phyloP scores from a whole-genome alignment of 768 basidiomycete species.

The Pholiota conissans region DNA sequence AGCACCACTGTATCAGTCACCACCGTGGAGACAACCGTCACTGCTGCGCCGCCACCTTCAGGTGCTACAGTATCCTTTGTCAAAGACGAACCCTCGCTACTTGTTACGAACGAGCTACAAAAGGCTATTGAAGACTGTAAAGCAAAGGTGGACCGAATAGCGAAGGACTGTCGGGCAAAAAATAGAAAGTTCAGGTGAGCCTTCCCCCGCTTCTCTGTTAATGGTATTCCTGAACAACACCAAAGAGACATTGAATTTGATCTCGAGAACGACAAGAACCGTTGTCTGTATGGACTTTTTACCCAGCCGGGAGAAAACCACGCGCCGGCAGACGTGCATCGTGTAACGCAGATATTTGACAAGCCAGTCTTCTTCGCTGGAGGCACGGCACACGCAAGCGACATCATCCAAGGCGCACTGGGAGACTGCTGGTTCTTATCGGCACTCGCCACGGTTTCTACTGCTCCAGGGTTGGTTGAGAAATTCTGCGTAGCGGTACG shows the following conservation, averaged over 20 bases:
- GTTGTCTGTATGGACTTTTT: constrained; percentile 39
- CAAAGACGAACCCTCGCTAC: constrained; percentile 16
- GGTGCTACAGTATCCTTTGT: constrained; percentile 15
- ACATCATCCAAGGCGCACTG: constrained; percentile 51
- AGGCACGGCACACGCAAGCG: constrained; percentile 36
- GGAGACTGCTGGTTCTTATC: constrained; percentile 60
- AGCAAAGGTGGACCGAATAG: constrained; percentile 43
- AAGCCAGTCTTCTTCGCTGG: constrained; percentile 50
- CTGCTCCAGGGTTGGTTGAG: constrained; percentile 47
- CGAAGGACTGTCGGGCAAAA: constrained; percentile 41
- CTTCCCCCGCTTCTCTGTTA: neutral
- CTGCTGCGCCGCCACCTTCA: neutral
- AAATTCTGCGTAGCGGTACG: constrained; percentile 38
- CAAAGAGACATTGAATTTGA: constrained; percentile 62
- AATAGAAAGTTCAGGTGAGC: constrained; percentile 55
- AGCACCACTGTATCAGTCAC: neutral
- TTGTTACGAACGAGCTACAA: constrained; percentile 43
- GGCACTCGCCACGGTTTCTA: constrained; percentile 50
- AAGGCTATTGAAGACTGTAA: constrained; percentile 47
- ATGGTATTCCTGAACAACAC: neutral
- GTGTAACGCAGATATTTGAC: constrained; percentile 53
- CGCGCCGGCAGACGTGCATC: constrained; percentile 28
- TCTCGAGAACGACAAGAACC: constrained; percentile 50
- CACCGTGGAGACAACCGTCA: neutral
- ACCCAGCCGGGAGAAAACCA: constrained; percentile 1